These are phyloP conservation scores for Moniliophthora roreri DNA, from an alignment of 1,284 basidiomycete genomes.

Conservation along the genomic window DNA sequence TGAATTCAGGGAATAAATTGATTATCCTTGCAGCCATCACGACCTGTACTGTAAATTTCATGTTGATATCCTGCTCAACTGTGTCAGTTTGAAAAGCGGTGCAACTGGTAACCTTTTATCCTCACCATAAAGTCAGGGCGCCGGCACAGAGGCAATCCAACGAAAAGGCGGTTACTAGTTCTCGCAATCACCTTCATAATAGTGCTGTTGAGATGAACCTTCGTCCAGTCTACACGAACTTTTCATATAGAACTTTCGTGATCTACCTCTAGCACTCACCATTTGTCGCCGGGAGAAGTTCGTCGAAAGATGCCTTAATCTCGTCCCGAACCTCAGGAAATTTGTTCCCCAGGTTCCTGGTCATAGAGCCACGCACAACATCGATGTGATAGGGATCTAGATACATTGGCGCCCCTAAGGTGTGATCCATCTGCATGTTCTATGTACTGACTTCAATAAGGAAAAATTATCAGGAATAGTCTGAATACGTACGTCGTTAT, in stretches of 20 bases:
- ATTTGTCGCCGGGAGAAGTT: slow-evolving; percentile 18
- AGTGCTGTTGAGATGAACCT: background rate
- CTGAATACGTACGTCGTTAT: too few species aligned
- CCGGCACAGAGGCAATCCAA: slow-evolving; percentile 21
- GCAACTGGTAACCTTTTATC: background rate
- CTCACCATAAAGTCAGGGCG: too few species aligned
- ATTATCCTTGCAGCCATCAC: slow-evolving; percentile 30
- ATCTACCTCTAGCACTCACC: background rate
- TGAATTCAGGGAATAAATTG: slow-evolving; percentile 32
- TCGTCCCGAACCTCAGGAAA: slow-evolving; percentile 32
- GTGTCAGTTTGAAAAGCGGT: background rate
- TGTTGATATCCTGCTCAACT: slow-evolving; percentile 25
- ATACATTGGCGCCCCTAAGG: slow-evolving; percentile 23
- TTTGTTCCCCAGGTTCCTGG: slow-evolving; percentile 25
- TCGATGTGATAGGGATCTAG: slow-evolving; percentile 27
- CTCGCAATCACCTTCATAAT: slow-evolving; percentile 13
- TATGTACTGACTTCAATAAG: background rate
- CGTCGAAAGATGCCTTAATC: slow-evolving; percentile 26
- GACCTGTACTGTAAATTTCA: slow-evolving; percentile 37
- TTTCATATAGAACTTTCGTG: too few species aligned
- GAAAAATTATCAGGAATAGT: too few species aligned
- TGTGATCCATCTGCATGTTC: slow-evolving; percentile 25
- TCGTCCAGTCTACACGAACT: background rate
- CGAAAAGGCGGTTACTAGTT: slow-evolving; percentile 19
- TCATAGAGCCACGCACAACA: slow-evolving; percentile 25